Conservation (phyloP, 257 asterid genomes). For the Mentha longifolia region DNA sequence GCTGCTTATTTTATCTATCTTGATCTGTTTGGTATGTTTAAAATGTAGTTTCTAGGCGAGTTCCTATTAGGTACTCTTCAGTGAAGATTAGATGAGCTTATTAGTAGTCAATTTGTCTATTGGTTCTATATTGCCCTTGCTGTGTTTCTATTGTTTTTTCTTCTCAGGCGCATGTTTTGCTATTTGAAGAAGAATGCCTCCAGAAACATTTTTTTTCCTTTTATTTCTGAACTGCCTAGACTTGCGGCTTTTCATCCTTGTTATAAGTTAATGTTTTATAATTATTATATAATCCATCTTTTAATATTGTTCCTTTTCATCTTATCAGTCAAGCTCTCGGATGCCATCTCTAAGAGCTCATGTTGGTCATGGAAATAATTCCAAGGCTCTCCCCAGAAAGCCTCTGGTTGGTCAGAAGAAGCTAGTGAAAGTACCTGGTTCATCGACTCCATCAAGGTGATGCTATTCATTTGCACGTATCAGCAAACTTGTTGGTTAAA, state of each 20-base stretch:
- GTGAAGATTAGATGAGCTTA: not conserved
- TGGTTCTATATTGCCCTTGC: not conserved
- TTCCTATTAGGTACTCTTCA: constrained; percentile 9
- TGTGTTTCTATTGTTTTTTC: not conserved
- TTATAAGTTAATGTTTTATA: not conserved
- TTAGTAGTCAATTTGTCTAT: constrained; percentile 4
- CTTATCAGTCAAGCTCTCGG: constrained; percentile 59
- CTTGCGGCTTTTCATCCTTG: not conserved
- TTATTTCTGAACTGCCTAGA: not conserved
- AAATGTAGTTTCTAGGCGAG: not conserved
- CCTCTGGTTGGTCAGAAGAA: constrained; percentile 82
- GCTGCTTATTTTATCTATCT: constrained; percentile 10
- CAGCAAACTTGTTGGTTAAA: constrained; percentile 13
- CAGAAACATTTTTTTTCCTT: not conserved
- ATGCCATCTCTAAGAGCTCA: constrained; percentile 55
- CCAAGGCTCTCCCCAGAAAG: constrained; percentile 64
- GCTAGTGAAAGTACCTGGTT: constrained; percentile 77
- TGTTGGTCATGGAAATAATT: constrained; percentile 53
- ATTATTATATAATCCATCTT: not conserved
- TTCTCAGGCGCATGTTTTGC: not conserved
- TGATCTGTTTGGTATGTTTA: not conserved
- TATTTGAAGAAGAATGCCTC: not conserved
- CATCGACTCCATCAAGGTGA: constrained; percentile 90
- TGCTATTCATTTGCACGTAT: constrained; percentile 16
- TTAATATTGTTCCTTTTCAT: constrained; percentile 11